Base-by-base conservation (phyloP, 2,329 filamentous ascomycete species). In the Ascochyta pisi region DNA sequence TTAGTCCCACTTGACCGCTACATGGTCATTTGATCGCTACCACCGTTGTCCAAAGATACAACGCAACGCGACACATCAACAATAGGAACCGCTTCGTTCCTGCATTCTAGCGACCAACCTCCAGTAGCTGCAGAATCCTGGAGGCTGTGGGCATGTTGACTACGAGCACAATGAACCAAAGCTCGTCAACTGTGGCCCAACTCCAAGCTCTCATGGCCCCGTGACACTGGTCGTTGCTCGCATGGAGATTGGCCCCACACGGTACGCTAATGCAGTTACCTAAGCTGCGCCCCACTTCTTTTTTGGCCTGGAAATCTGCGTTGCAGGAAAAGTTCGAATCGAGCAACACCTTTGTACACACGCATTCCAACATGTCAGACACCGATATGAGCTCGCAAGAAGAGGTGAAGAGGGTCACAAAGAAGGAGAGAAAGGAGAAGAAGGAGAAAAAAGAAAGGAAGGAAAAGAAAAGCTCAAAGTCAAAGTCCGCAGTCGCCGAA, bases 361-460 rank as follows among this genome's bases (percentile, higher is more conserved):
- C 16, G 23, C 26, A 16, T 23, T 27, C 19, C 42, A 58, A 42
- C 1, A 58, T 58, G 55, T 58, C 55, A 54, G 55, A 54, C 41
- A 38, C 42, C 24, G 55, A 58, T n/a, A 58, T 58, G 55, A 54
- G 46, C 26, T 54, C 50, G 16, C 41, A 27, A 15, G 59, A 56
- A 38, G 60, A 63, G 15, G 50, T 47, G 15, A 43, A 54, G 37
- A 31, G 38, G 12, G 46, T 58, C 3, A 26, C 42, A 2, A 70
- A 68, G 45, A 67, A 66, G 43, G 64, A 66, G 48, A 65, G 60
- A 23, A 58, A 60, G 41, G 64, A 68, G 10, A 68, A 67, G 40
- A 71, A 70, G 22, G 66, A 64, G 23, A 71, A 69, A 33, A 69
- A 68, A 44, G 65, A 65, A 9, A 62, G 64, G 49, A 68, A 67